These are phyloP conservation scores for Excoecaria cochinchinensis DNA, from an alignment of 345 rosid genomes.

Conservation along the genomic window DNA sequence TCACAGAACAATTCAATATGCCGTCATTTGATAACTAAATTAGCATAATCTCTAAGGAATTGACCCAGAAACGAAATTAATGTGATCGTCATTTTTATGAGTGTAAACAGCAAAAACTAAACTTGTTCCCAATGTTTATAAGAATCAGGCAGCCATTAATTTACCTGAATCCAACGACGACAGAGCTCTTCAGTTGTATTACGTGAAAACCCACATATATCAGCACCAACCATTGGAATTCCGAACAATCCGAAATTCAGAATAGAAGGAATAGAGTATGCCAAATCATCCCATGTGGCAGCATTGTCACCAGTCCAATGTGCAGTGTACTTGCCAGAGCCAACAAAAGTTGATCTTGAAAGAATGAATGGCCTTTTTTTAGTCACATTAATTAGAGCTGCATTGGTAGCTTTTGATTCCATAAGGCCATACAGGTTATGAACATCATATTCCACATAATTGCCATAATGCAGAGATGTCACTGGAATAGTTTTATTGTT, in stretches of 20 bases:
- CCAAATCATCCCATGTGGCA: constrained; percentile 67
- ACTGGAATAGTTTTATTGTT: constrained; percentile 52
- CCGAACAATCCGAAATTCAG: constrained; percentile 72
- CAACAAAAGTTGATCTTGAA: constrained; percentile 64
- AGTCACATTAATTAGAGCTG: constrained; percentile 43
- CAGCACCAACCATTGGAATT: constrained; percentile 84
- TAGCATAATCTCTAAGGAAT: neutral
- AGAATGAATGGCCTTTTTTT: constrained; percentile 70
- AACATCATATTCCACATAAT: constrained; percentile 54
- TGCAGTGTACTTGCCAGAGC: constrained; percentile 74
- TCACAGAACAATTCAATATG: neutral
- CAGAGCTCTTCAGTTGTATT: constrained; percentile 71
- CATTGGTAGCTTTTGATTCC: constrained; percentile 61
- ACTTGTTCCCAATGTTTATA: too few relatives aligned
- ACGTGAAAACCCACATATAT: constrained; percentile 61
- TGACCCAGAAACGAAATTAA: neutral
- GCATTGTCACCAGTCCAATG: constrained; percentile 84
- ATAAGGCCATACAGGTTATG: constrained; percentile 70
- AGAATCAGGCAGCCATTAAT: neutral
- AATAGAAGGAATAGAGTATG: constrained; percentile 55
- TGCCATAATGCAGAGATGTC: constrained; percentile 52
- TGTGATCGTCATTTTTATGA: neutral
- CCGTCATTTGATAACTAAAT: too few relatives aligned
- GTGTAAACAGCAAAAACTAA: neutral
- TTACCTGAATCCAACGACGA: constrained; percentile 74